Percentiles rank a stretch among this genome's conserved stretches.
phyloP scores from a whole-genome alignment of 768 basidiomycete genomes.

The Leucocoprinus birnbaumii region DNA sequence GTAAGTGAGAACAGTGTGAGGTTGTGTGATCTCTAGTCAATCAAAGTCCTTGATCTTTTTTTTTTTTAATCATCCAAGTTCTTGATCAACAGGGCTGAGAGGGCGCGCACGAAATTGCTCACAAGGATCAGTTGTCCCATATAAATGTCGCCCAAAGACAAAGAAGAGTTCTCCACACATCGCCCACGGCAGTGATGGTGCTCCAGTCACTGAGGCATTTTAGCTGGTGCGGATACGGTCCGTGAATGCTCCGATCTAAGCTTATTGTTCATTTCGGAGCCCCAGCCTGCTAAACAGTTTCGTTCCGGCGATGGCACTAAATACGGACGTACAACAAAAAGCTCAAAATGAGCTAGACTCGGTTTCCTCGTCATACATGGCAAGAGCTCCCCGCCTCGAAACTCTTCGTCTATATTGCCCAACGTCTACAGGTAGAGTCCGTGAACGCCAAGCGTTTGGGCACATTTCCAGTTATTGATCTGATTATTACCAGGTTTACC shows the following conservation, averaged over 20 bases:
- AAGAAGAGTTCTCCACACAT: too few relatives aligned
- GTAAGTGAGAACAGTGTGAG: too few relatives aligned
- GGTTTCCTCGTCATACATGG: slow-evolving; percentile 21
- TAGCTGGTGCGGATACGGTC: slow-evolving; percentile 8
- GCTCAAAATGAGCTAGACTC: slow-evolving; percentile 22
- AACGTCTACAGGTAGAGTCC: slow-evolving; percentile 16
- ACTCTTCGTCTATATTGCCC: slow-evolving; percentile 16
- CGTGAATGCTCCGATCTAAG: neutral
- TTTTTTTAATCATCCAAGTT: too few relatives aligned
- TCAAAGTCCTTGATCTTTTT: too few relatives aligned
- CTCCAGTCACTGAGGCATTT: neutral
- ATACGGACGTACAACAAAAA: slow-evolving; percentile 14
- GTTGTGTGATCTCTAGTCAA: too few relatives aligned
- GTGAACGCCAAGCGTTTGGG: too few relatives aligned
- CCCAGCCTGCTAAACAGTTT: slow-evolving; percentile 4
- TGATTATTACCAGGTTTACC: slow-evolving; percentile 13
- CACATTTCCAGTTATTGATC: too few relatives aligned
- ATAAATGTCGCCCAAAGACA: too few relatives aligned
- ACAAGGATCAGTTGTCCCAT: too few relatives aligned
- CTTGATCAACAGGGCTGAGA: too few relatives aligned
- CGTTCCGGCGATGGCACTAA: slow-evolving; percentile 17
- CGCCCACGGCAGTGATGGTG: too few relatives aligned
- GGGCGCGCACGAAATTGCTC: too few relatives aligned
- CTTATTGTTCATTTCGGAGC: neutral
- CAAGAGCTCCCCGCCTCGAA: slow-evolving; percentile 16